A percentile compares a stretch with the other conserved stretches of the same genome.
Conservation (phyloP, 495 filamentous ascomycete species). For the Cryomyces antarcticus region DNA sequence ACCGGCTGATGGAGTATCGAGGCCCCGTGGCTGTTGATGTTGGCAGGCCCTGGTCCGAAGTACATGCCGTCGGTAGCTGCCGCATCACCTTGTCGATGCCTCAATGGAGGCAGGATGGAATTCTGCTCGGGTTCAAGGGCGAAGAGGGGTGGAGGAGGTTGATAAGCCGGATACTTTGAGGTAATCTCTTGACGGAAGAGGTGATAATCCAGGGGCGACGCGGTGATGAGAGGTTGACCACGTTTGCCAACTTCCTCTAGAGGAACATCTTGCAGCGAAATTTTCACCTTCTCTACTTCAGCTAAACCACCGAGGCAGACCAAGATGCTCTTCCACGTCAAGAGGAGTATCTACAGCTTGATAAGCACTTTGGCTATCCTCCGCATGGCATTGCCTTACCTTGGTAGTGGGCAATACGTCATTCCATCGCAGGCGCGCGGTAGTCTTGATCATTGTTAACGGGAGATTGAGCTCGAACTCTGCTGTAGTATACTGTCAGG, state of each 20-base stretch:
- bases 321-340: conserved; percentile 82
- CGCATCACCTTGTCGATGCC: conserved; percentile 33
- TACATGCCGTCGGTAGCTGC: conserved; percentile 24
- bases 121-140: conserved; percentile 78
- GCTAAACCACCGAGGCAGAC: conserved; percentile 60
- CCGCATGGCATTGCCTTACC: too few species aligned
- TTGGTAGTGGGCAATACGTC: too few species aligned
- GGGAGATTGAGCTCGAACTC: conserved; percentile 46
- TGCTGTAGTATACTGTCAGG: background rate
- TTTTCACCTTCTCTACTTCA: conserved; percentile 55
- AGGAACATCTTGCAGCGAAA: conserved; percentile 30
- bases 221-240: conserved; percentile 48
- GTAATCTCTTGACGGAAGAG: conserved; percentile 90
- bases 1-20: conserved; percentile 92
- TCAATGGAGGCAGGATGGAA: conserved; percentile 70
- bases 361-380: conserved; percentile 1
- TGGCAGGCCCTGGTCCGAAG: conserved; percentile 16
- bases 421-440: conserved; percentile 63
- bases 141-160: conserved; percentile 64
- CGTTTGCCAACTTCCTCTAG: conserved; percentile 18
- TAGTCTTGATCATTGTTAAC: conserved; percentile 50
- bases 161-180: conserved; percentile 96
- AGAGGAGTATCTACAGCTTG: conserved; percentile 36
- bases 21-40: conserved; percentile 30
- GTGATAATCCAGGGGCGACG: conserved; percentile 90